Base-by-base conservation (phyloP, 2,329 filamentous ascomycete species). In the Cadophora luteo-olivacea region DNA sequence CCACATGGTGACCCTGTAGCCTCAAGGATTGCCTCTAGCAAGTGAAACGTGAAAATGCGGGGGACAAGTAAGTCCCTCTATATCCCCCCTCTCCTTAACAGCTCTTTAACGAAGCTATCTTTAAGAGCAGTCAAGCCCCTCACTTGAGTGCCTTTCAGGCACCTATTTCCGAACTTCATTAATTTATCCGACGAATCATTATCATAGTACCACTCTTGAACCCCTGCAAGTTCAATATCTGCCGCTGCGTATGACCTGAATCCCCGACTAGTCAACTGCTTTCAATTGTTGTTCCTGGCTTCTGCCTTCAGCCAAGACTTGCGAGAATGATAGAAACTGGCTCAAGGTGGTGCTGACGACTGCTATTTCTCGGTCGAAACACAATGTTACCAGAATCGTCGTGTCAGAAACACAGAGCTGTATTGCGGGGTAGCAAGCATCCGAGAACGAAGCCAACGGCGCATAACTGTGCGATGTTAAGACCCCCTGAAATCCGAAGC, bases 331-430 rank as follows among this genome's bases (percentile, higher is more conserved):
- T 33, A 80, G 72, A 64, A 80, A 61, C 66, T 80, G 48, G 9
- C 36, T 61, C 29, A 74, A 72, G 8, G 82, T 79, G 12, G 71
- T 78, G 69, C 80, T 82, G 66, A 49, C 16, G 29, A 60, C 11
- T 29, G 33, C 36, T 25, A 1, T 84, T 1, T 78, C 80, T 68
- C 36, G 29, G 52, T 79, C 82, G 77, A 77, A 80, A 84, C 1
- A 78, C 82, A 69, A 84, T 82, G 0, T 75, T 71, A 84, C 82
- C 0, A 79, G 41, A 81, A 58, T 77, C 80, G 33, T 74, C 72
- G 9, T 81, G 4, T 81, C 79, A 74, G 72, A 84, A 82, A 1
- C 82, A 75, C 74, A 79, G 29, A 22, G 22, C 45, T 33, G 24
- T 19, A 32, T 33, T 51, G 45, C 16, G 60, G 60, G 57, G 57